Conservation (phyloP, 306 rosid genomes). For the Ammopiptanthus mongolicus region DNA sequence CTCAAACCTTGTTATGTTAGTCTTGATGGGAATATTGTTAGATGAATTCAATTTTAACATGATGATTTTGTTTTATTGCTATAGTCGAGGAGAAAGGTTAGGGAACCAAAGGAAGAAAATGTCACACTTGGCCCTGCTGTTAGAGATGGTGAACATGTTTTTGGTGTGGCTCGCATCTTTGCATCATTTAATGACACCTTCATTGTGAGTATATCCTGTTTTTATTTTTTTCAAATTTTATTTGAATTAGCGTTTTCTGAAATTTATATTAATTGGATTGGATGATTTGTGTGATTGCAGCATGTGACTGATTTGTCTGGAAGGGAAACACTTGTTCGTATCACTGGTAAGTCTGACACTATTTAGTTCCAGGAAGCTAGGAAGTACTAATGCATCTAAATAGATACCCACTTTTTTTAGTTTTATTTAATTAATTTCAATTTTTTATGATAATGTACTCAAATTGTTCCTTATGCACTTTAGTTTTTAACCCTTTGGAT, state of each 20-base stretch:
- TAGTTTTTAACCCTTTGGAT: too few relatives aligned
- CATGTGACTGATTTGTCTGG: conserved; percentile 86
- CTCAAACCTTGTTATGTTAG: not conserved
- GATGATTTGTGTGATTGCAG: conserved; percentile 30
- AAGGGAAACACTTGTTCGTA: conserved; percentile 77
- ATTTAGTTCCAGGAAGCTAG: too few relatives aligned
- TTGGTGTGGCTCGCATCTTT: conserved; percentile 71
- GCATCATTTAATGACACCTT: conserved; percentile 83
- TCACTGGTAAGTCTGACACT: conserved; percentile 59
- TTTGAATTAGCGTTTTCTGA: not conserved
- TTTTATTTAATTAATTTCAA: too few relatives aligned
- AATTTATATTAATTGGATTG: not conserved
- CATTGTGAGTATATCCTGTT: conserved; percentile 41
- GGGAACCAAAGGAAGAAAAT: conserved; percentile 81
- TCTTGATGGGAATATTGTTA: not conserved
- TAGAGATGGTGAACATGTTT: conserved; percentile 70
- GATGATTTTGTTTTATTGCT: not conserved
- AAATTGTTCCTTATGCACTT: too few relatives aligned
- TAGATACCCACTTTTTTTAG: too few relatives aligned
- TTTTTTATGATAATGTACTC: too few relatives aligned
- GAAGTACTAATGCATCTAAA: too few relatives aligned
- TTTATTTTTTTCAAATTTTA: too few relatives aligned
- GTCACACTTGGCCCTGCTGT: conserved; percentile 82
- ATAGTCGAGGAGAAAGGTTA: conserved; percentile 61
- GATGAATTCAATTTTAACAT: not conserved